Conservation (phyloP, 441 rosid genomes). For the Erysimum pusillum region DNA sequence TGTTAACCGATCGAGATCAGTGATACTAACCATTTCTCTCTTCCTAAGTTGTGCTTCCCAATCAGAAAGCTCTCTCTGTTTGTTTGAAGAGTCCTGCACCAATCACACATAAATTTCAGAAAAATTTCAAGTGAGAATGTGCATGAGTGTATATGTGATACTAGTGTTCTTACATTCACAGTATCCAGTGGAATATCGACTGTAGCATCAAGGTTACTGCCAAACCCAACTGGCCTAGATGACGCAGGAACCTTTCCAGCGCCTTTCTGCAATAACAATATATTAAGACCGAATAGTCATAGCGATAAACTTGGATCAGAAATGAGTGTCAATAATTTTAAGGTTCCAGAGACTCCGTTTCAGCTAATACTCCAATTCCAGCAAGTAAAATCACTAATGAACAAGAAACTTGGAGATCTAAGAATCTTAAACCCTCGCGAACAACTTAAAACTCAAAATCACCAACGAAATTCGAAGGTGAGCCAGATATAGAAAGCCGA, state of each 20-base stretch:
- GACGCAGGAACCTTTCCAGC: constrained; percentile 64
- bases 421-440: background rate
- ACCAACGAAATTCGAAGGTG: background rate
- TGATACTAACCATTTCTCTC: constrained; percentile 73
- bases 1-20: background rate
- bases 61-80: constrained; percentile 73
- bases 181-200: constrained; percentile 88
- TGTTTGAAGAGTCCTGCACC: constrained; percentile 76
- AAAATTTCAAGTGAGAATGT: background rate
- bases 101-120: constrained; percentile 30
- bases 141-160: background rate
- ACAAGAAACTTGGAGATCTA: constrained; percentile 18
- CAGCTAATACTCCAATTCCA: background rate
- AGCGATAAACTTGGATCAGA: constrained; percentile 8
- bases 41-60: constrained; percentile 91
- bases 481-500: constrained; percentile 8
- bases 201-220: constrained; percentile 73
- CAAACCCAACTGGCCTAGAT: constrained; percentile 66
- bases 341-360: constrained; percentile 5
- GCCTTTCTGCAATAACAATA: constrained; percentile 60
- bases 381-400: background rate
- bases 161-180: constrained; percentile 62
- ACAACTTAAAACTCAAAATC: background rate
- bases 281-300: too few relatives aligned
- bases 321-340: background rate